phyloP scores from a whole-genome alignment of 2,329 filamentous ascomycete genomes.

The Fusarium globosum region DNA sequence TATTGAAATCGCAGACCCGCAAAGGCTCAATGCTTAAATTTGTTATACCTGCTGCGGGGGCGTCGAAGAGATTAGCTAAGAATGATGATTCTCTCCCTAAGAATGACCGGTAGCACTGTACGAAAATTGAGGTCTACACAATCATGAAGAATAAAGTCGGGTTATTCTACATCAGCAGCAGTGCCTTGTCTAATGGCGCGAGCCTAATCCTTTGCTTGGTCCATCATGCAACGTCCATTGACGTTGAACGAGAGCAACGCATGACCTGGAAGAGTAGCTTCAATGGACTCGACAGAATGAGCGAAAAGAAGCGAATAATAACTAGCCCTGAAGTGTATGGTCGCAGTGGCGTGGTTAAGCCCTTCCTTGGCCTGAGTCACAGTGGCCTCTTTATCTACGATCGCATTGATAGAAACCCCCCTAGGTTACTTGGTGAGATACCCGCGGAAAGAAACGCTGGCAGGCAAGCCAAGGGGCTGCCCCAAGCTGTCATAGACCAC shows the following conservation, averaged over 20 bases:
- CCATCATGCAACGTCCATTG: neutral
- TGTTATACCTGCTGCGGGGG: neutral
- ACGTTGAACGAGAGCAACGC: accelerated
- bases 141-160: too few species aligned
- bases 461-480: too few species aligned
- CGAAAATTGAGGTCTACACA: too few species aligned
- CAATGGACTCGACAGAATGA: too few species aligned
- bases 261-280: neutral
- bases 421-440: too few species aligned
- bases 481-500: neutral
- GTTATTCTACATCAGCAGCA: too few species aligned
- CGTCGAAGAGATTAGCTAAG: neutral
- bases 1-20: neutral
- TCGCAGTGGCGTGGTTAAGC: accelerated
- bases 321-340: neutral
- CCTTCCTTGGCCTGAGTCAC: neutral
- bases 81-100: too few species aligned
- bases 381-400: accelerated
- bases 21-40: neutral
- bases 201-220: neutral
- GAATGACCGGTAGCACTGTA: too few species aligned
- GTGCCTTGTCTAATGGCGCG: neutral
- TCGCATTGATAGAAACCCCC: neutral
- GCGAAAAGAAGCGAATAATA: too few species aligned
- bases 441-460: accelerated